A percentile compares a stretch with the other conserved stretches of the same genome.
phyloP scores from a whole-genome alignment of 148 eudicot genomes.

The Silene latifolia region DNA sequence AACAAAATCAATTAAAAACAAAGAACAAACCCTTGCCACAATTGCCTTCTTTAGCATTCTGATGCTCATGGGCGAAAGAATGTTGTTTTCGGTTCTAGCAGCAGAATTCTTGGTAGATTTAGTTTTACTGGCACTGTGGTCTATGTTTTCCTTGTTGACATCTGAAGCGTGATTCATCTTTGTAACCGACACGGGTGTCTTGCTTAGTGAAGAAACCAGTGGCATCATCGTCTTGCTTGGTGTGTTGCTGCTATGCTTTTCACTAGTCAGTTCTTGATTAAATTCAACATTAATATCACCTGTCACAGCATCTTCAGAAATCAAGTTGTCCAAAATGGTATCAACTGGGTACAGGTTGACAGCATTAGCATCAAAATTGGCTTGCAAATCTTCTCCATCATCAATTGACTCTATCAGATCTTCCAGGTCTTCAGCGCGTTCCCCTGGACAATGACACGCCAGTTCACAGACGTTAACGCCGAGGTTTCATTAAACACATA shows the following conservation, averaged over 20 bases:
- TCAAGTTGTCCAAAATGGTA: slow-evolving; percentile 10
- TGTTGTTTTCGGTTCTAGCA: not conserved
- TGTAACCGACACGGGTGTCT: slow-evolving; percentile 28
- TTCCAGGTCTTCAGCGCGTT: too few species aligned
- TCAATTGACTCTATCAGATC: not conserved
- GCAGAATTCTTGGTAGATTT: slow-evolving; percentile 16
- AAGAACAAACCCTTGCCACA: slow-evolving; percentile 7
- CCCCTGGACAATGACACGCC: too few species aligned
- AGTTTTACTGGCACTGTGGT: slow-evolving; percentile 22
- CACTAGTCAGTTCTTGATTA: too few species aligned
- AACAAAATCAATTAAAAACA: not conserved
- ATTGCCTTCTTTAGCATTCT: slow-evolving; percentile 44
- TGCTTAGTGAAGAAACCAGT: not conserved
- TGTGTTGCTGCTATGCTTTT: slow-evolving; percentile 10
- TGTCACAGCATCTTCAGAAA: slow-evolving; percentile 15
- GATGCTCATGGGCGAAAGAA: slow-evolving; percentile 31
- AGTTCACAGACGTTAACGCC: too few species aligned
- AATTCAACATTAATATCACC: slow-evolving; percentile 17
- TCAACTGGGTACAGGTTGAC: slow-evolving; percentile 11
- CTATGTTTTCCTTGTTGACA: slow-evolving; percentile 52
- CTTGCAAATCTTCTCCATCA: not conserved
- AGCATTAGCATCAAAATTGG: not conserved
- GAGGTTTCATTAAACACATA: too few species aligned
- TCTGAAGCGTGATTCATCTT: slow-evolving; percentile 25
- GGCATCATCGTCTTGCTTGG: slow-evolving; percentile 14